Base-by-base conservation (phyloP, 371 early-diverging fungal genomes). In the Mortierella sp. region DNA sequence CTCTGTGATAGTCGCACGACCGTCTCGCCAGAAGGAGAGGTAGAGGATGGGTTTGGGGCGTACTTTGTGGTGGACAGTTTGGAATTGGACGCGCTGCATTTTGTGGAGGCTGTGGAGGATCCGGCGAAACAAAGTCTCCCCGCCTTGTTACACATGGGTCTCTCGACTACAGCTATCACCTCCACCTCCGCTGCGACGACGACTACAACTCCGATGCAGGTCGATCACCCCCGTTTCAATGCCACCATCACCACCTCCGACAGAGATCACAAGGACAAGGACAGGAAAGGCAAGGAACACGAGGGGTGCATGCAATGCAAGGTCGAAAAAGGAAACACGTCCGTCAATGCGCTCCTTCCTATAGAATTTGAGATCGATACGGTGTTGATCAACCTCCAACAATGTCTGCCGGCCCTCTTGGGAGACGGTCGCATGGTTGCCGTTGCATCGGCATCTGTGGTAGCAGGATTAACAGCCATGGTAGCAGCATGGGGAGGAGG, bases 51-150 rank as follows among this genome's bases (percentile, higher is more conserved):
- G 11, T 26, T 45, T 37, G 31, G 52, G 5, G 71, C 68, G 19
- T 73, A 73, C 26, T 81, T 81, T 64, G 26, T 50, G 19, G 71
- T 81, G 29, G 74, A 71, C 13, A 52, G 39, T 40, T 19, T 77
- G 31, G 43, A 43, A 2, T 34, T 81, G 53, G 81, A 81, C 44
- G 77, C 34, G 11, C 66, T 81, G 6, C 74, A 77, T n/a, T 81
- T 81, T 67, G 70, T 74, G 9, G 81, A 74, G 24, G 74, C 77
- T 3, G 71, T 74, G 0, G 29, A 34, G 47, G 72, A 75, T 58
- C 22, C 26, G 10, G 13, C 4, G 40, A 63, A n/a, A 31, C 64
- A 47, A 40, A 22, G n/a, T n/a, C 34, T 31, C 9, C 63, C 71
- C 9, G n/a, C 64, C 8, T 45, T 52, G 24, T 11, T 0, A 52